Evolutionary conservation across 2,329 filamentous ascomycete species (phyloP), one percentile per base, ranked within the genome.

Genomic region (Botryotinia calthae): DNA sequence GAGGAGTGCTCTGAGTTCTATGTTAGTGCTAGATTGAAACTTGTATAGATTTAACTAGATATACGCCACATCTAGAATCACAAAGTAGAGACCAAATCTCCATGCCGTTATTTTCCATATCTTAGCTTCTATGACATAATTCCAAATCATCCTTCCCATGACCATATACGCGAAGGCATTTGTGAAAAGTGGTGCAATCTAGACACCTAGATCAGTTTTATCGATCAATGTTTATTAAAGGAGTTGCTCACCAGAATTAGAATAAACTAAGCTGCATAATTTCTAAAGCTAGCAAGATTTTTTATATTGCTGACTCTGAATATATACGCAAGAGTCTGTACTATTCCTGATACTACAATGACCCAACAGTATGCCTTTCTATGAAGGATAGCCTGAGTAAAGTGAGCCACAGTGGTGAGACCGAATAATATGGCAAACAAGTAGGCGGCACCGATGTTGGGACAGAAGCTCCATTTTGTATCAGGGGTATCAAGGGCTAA

Each of bases 351-450:
- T 2, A 54, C 31, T 40, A 76, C 54, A 28, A 78, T 72, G 20
- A 54, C 48, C 48, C 48, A 54, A n/a, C 25, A 54, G 48, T 54
- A 54, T 54, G 48, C 48, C 75, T 75, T 82, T 48, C 79, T 80
- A 73, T 80, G 79, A 2, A 76, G 62, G 34, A 81, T 75, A 1
- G 79, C 81, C n/a, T 54, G 48, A 14, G 48, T 14, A 12, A 54
- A n/a, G 12, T 54, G 48, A n/a, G 71, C 73, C 12, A 79, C 63
- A 1, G 79, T 76, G 0, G 79, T 79, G 18, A 82, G 56, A 4
- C 72, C 79, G 71, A 81, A 83, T 1, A 83, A 70, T 2, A 82
- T 70, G 25, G 78, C 74, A 65, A 82, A 81, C 0, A 82, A 44
- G 31, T 80, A 76, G 2, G 82, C 80, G 1, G 82, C 81, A 0